Percentiles rank a stretch among this genome's conserved stretches.
Conservation (phyloP, 208 protist genomes). For the Acanthamoeba castellanii region DNA sequence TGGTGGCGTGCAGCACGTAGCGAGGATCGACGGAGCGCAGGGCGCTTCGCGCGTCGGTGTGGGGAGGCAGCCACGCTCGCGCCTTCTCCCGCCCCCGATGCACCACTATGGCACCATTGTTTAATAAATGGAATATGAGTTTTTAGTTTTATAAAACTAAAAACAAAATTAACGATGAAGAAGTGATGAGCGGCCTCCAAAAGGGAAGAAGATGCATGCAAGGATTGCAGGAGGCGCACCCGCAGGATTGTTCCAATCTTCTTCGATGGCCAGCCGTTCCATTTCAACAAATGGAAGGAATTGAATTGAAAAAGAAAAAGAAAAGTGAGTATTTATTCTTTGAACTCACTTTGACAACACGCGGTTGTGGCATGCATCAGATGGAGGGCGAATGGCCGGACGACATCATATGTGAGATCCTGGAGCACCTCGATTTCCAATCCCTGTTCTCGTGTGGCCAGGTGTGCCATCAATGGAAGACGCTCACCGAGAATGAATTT, state of each 20-base stretch:
- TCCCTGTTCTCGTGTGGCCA: neutral
- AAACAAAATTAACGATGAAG: too few species aligned
- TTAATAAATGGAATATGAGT: too few species aligned
- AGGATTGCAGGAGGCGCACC: too few species aligned
- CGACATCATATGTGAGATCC: neutral
- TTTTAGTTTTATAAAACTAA: neutral
- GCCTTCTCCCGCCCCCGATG: neutral
- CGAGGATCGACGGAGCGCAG: neutral
- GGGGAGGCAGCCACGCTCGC: conserved; percentile 7
- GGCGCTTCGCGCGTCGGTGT: neutral
- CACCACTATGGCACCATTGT: neutral
- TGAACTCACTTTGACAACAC: too few species aligned
- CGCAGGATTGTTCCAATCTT: neutral
- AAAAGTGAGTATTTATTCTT: too few species aligned
- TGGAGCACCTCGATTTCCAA: neutral
- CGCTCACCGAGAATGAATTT: neutral
- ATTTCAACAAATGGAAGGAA: too few species aligned
- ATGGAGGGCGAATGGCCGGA: neutral
- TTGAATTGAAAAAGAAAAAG: too few species aligned
- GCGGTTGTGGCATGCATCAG: too few species aligned
- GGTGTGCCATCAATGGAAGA: conserved; percentile 44
- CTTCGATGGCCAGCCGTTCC: neutral
- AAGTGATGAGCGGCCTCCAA: too few species aligned
- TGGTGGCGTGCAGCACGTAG: neutral
- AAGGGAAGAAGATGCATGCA: too few species aligned